phyloP scores from a whole-genome alignment of 306 rosid species.

The Sphenostylis stenocarpa region DNA sequence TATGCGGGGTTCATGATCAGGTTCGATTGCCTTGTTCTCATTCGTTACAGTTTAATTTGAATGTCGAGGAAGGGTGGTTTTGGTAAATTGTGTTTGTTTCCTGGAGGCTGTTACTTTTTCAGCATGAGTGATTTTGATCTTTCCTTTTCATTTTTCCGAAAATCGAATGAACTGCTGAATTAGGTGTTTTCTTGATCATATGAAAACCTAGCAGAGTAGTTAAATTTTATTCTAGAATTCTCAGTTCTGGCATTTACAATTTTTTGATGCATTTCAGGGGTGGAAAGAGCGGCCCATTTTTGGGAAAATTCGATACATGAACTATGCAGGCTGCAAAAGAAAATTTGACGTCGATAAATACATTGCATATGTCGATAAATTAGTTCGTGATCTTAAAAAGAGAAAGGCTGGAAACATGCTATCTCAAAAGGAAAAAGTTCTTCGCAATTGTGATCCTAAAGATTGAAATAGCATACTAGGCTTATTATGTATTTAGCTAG shows the following conservation, averaged over 20 bases:
- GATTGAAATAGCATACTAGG: constrained; percentile 16
- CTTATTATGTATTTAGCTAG: constrained; percentile 10
- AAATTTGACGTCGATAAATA: constrained; percentile 86
- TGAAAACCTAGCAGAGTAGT: not conserved
- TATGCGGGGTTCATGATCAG: constrained; percentile 96
- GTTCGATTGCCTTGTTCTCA: constrained; percentile 38
- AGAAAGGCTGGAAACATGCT: constrained; percentile 56
- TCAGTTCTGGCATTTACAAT: not conserved
- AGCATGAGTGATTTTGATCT: not conserved
- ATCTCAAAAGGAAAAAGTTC: constrained; percentile 51
- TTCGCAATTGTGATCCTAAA: constrained; percentile 14
- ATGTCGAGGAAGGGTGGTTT: not conserved
- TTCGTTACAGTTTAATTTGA: not conserved
- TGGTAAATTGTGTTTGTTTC: not conserved
- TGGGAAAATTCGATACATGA: constrained; percentile 95
- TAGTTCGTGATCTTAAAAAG: constrained; percentile 61
- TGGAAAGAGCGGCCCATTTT: constrained; percentile 83
- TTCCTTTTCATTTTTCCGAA: not conserved
- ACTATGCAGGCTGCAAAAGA: constrained; percentile 91
- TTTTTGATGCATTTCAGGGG: constrained; percentile 55
- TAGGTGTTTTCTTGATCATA: not conserved
- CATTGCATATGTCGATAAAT: constrained; percentile 55
- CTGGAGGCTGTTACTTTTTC: not conserved
- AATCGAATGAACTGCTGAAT: not conserved
- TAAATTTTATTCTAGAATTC: not conserved